A percentile compares a stretch with the other conserved stretches of the same genome.
Evolutionary conservation across 2,329 filamentous ascomycete species (phyloP).

Genomic region (Sphaceloma murrayae): DNA sequence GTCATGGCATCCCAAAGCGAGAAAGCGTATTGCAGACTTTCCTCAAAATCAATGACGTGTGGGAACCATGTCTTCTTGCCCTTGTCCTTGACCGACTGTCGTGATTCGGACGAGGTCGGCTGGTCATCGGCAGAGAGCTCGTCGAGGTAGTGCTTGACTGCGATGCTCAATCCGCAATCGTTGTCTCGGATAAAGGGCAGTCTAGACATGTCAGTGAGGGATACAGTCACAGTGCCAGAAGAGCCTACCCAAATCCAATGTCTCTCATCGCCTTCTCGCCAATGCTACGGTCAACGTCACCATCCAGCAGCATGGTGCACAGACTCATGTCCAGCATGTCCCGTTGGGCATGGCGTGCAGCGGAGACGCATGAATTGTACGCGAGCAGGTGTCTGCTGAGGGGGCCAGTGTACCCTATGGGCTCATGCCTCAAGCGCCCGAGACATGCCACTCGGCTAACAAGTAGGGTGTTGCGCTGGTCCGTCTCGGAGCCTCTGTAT

Average conservation of each 20-base stretch:
- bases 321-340: conserved; percentile 78
- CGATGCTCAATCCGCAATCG: conserved; percentile 67
- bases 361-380: conserved; percentile 73
- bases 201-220: conserved; percentile 7
- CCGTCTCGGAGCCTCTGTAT: conserved; percentile 52
- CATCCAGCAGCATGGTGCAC: conserved; percentile 69
- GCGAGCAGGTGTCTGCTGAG: conserved; percentile 80
- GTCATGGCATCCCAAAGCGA: conserved; percentile 57
- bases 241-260: conserved; percentile 60
- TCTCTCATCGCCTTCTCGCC: conserved; percentile 45
- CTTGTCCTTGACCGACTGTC: conserved; percentile 42
- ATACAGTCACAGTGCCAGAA: conserved; percentile 24
- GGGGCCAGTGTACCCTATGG: conserved; percentile 87
- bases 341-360: conserved; percentile 67
- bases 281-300: conserved; percentile 59
- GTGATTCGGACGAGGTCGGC: conserved; percentile 41
- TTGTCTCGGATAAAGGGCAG: conserved; percentile 61
- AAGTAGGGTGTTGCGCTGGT: conserved; percentile 68
- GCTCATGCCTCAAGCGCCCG: conserved; percentile 69
- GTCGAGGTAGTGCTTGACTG: conserved; percentile 69
- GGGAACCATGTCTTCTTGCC: conserved; percentile 51
- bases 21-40: conserved; percentile 51
- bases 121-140: conserved; percentile 54
- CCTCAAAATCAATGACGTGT: conserved; percentile 48
- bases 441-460: conserved; percentile 80